These are phyloP conservation scores for Fusarium tuaranense DNA, from an alignment of 2,329 filamentous ascomycete genomes.

Conservation along the genomic window DNA sequence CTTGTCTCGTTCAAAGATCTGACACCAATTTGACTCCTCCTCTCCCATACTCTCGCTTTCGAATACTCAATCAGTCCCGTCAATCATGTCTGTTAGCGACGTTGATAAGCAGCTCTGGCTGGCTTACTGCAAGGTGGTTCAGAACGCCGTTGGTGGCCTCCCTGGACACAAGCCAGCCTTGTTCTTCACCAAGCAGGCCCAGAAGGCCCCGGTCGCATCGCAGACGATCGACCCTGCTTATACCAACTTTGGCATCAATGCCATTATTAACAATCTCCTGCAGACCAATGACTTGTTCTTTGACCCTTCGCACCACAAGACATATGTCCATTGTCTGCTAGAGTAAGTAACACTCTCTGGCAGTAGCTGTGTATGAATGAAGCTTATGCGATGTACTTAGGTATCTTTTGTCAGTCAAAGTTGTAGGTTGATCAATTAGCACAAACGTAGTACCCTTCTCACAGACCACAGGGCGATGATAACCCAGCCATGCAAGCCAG, in stretches of 20 bases:
- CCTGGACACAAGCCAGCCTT: conserved; percentile 36
- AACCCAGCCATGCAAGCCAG: conserved; percentile 3
- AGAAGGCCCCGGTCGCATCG: conserved; percentile 34
- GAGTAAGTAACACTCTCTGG: conserved; percentile 12
- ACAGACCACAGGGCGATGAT: conserved; percentile 8
- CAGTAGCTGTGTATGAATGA: fast-evolving
- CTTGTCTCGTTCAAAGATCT: neutral
- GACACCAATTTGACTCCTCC: neutral
- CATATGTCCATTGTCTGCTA: conserved; percentile 28
- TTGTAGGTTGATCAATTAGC: conserved; percentile 5
- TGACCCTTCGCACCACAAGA: conserved; percentile 35
- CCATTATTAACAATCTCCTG: conserved; percentile 32
- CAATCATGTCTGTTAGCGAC: conserved; percentile 16
- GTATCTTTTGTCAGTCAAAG: conserved; percentile 30
- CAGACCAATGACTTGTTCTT: conserved; percentile 31
- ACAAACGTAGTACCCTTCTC: neutral
- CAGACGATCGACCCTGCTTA: conserved; percentile 27
- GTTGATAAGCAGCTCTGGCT: conserved; percentile 33
- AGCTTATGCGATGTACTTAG: neutral
- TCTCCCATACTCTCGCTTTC: neutral
- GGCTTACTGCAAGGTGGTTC: conserved; percentile 33
- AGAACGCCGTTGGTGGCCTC: conserved; percentile 33
- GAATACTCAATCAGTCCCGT: neutral
- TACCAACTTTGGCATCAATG: conserved; percentile 32
- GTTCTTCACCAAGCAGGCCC: conserved; percentile 37